Percentiles rank a stretch among this genome's conserved stretches.
These are phyloP conservation scores for Mucor piriformis DNA, from an alignment of 371 early-diverging fungal genomes.

Conservation along the genomic window DNA sequence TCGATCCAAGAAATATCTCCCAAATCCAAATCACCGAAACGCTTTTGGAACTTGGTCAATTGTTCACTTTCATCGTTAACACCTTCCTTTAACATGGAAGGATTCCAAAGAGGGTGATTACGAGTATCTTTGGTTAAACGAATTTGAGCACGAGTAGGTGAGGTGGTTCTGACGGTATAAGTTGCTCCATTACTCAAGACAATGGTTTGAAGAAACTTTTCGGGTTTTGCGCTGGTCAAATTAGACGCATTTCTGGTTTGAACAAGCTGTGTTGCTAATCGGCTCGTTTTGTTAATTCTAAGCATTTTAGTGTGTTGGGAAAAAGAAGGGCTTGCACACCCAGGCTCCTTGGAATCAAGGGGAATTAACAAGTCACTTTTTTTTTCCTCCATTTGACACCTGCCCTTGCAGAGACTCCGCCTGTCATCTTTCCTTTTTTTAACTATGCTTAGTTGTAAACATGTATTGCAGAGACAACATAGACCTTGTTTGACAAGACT, in stretches of 20 bases:
- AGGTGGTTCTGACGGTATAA: constrained; percentile 81
- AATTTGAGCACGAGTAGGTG: constrained; percentile 77
- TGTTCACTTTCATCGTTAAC: constrained; percentile 74
- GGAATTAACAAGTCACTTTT: neutral
- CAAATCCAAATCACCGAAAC: constrained; percentile 73
- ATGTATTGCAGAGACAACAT: neutral
- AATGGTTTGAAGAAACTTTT: constrained; percentile 81
- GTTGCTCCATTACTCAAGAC: constrained; percentile 90
- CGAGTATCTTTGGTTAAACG: constrained; percentile 90
- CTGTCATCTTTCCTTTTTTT: neutral
- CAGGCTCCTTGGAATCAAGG: neutral
- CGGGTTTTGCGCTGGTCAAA: constrained; percentile 45
- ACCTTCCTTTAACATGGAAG: constrained; percentile 57
- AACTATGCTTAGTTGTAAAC: constrained; percentile 5
- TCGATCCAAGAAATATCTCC: constrained; percentile 55
- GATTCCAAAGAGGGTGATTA: constrained; percentile 95
- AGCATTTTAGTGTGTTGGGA: neutral
- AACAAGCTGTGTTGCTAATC: constrained; percentile 12
- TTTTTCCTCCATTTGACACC: neutral
- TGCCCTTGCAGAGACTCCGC: neutral
- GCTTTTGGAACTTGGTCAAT: constrained; percentile 73
- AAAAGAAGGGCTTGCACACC: constrained; percentile 1
- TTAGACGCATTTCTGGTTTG: constrained; percentile 21
- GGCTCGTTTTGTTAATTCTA: constrained; percentile 2
- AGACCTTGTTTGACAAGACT: neutral